Base-by-base conservation (phyloP, 129 eudicot species). In the Centrapalus pauciflorus region DNA sequence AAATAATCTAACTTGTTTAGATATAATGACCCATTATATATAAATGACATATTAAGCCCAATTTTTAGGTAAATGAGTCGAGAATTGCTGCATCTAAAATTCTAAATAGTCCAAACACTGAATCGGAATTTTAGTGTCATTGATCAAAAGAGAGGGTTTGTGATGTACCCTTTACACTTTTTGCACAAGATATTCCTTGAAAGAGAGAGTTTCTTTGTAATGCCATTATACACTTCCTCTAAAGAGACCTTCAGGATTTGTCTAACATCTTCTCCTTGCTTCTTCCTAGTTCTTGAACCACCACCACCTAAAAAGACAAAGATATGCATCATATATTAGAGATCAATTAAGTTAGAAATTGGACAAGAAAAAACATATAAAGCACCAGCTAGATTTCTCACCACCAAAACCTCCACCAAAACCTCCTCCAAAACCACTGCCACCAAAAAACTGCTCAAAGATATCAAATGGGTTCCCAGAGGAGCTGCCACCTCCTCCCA, bases 201-300 rank as follows among this genome's bases (percentile, higher is more conserved):
- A 16, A 89, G 85, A 11, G 95, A 83, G 48, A 89, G 77, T 61
- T 86, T 89, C 79, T 75, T 89, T 26, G 82, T 76, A 25, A 86
- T 72, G 58, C 96, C 96, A 72, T 77, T 83, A 69, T 81, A 89
- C 52, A 86, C 76, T 37, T 89, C 94, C 63, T 85, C 96, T 50
- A 89, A 72, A 21, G 96, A 89, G 56, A 89, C 96, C 82, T 81
- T 85, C 37, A 89, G 29, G 23, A 80, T 21, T 28, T 89, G 96
- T 27, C 61, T 74, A 10, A 89, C 84, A 67, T 85, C 90, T 74
- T 89, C 90, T n/a, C 96, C 96, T 49, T 77, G 79, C 63, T 55
- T 78, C 85, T 83, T 74, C 55, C 87, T 89, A 24, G 65, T 62
- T 56, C 87, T 73, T 55, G 80, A 67, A 71, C 82, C 69, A 41